Conservation (phyloP, 2,329 filamentous ascomycete genomes). For the Alternaria sp. region DNA sequence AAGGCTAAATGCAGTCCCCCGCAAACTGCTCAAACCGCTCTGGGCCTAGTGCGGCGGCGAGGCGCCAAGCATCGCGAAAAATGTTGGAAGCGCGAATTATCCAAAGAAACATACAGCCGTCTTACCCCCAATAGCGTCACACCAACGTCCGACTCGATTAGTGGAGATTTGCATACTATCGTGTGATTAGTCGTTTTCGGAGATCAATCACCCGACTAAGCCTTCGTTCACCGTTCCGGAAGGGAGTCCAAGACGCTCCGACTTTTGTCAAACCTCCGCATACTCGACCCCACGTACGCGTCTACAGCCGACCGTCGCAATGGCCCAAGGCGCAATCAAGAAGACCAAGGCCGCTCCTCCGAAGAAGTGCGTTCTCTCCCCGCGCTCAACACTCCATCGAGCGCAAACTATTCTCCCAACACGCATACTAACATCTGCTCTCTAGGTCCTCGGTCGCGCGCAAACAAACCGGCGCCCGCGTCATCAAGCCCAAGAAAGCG, state of each 20-base stretch:
- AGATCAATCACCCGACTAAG: neutral
- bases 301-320: conserved; percentile 24
- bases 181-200: neutral
- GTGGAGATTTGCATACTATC: neutral
- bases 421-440: conserved; percentile 9
- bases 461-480: conserved; percentile 62
- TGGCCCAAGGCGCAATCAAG: conserved; percentile 59
- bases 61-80: conserved; percentile 20
- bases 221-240: neutral
- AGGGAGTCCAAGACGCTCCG: neutral
- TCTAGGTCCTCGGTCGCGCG: conserved; percentile 29
- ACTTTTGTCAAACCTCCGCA: conserved; percentile 1
- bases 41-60: conserved; percentile 10
- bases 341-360: conserved; percentile 50
- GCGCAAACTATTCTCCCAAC: conserved; percentile 1
- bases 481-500: conserved; percentile 72
- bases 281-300: conserved; percentile 9
- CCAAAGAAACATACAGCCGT: conserved; percentile 8
- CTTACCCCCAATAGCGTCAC: neutral
- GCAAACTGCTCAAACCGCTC: conserved; percentile 17
- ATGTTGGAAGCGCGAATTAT: conserved; percentile 19
- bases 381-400: neutral
- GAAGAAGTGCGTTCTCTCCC: conserved; percentile 44
- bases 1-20: conserved; percentile 39
- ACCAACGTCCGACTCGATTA: neutral